Evolutionary conservation across 129 eudicot species (phyloP).

Genomic region (Pulicaria dysenterica): DNA sequence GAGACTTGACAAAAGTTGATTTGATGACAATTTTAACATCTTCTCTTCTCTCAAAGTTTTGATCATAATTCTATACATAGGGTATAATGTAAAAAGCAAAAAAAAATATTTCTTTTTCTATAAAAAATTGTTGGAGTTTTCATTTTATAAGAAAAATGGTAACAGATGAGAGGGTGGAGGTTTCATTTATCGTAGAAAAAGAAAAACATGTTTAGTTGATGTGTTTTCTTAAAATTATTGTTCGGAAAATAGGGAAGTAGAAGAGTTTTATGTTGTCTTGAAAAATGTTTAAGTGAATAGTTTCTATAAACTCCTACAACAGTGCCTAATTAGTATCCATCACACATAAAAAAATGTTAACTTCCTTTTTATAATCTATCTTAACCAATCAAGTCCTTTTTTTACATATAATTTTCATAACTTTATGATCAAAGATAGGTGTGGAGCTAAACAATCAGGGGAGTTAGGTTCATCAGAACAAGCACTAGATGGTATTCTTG

Average conservation of each 20-base stretch:
- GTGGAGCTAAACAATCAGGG: conserved; percentile 50
- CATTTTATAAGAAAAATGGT: too few species aligned
- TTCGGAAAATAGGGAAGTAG: too few species aligned
- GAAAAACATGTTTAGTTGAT: too few species aligned
- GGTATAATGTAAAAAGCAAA: not conserved
- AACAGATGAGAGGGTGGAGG: too few species aligned
- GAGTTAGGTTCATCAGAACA: conserved; percentile 39
- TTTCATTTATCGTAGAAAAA: too few species aligned
- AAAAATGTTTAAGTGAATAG: too few species aligned
- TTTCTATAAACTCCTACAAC: too few species aligned
- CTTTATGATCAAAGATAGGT: conserved; percentile 35
- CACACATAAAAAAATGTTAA: not conserved
- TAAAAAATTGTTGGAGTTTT: too few species aligned
- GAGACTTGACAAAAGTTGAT: not conserved
- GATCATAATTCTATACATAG: not conserved
- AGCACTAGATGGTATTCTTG: conserved; percentile 52
- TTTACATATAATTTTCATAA: conserved; percentile 12
- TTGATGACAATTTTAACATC: not conserved
- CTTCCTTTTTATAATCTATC: not conserved
- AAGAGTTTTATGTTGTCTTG: too few species aligned
- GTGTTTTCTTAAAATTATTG: too few species aligned
- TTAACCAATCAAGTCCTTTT: not conserved
- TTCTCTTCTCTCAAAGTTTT: not conserved
- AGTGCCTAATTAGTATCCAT: too few species aligned
- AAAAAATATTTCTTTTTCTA: too few species aligned